phyloP scores from a whole-genome alignment of 2,329 filamentous ascomycete genomes.

The Metarhizium brunneum region DNA sequence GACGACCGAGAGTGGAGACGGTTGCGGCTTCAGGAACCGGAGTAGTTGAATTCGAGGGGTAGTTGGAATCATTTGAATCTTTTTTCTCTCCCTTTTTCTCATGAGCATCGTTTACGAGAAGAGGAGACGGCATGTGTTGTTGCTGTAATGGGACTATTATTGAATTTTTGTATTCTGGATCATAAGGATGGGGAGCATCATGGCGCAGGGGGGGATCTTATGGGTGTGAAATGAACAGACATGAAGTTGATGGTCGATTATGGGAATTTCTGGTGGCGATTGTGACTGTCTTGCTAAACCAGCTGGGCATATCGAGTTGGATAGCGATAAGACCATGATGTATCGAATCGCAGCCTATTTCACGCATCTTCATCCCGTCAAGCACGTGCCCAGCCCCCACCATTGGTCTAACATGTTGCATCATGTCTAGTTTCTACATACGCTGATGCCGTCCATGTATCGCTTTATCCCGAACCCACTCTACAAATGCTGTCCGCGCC shows the following conservation, averaged over 20 bases:
- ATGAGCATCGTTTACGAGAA: neutral
- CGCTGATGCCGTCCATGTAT: no score
- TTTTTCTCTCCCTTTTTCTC: neutral
- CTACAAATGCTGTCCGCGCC: no score
- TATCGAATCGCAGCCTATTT: no score
- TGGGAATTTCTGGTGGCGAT: neutral
- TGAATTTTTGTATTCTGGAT: neutral
- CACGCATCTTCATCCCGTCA: no score
- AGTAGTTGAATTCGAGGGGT: conserved; percentile 33
- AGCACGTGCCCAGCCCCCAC: no score
- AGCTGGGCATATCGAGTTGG: neutral
- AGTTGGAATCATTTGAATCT: neutral
- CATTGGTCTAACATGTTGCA: no score
- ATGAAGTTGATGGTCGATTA: conserved; percentile 1
- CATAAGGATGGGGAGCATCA: neutral
- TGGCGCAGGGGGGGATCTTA: neutral
- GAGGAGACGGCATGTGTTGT: neutral
- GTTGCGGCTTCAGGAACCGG: conserved; percentile 22
- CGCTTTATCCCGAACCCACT: no score
- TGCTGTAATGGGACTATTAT: neutral
- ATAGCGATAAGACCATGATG: no score
- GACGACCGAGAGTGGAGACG: conserved; percentile 16
- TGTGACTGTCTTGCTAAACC: neutral
- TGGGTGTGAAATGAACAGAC: neutral
- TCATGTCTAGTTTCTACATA: no score